phyloP scores from a whole-genome alignment of 2,329 filamentous ascomycete species.

The Ceratocystis lukuohia region DNA sequence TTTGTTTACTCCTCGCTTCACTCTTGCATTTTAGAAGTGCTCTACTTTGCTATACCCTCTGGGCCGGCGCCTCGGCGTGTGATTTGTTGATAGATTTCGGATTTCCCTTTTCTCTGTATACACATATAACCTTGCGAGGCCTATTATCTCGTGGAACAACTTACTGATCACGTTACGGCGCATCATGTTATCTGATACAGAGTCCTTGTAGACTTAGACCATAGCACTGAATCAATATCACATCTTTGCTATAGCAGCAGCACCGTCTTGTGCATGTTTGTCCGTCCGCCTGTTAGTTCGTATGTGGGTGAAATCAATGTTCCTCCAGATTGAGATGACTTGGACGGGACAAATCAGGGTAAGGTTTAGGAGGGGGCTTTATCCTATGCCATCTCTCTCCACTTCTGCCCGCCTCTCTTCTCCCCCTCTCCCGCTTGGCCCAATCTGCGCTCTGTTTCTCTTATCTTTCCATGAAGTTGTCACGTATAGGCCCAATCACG shows the following conservation, averaged over 20 bases:
- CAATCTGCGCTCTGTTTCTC: not conserved
- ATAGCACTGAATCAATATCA: not conserved
- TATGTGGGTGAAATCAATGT: not conserved
- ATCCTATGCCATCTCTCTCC: not conserved
- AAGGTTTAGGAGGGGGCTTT: too few relatives aligned
- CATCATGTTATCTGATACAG: not conserved
- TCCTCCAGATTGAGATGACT: not conserved
- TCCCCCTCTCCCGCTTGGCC: not conserved
- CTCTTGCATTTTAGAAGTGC: constrained; percentile 15
- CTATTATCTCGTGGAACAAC: not conserved
- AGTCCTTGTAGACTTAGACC: not conserved
- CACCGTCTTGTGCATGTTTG: not conserved
- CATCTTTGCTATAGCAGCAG: not conserved
- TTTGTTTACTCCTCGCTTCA: constrained; percentile 21
- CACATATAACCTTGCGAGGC: not conserved
- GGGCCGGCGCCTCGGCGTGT: not conserved
- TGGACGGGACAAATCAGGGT: not conserved
- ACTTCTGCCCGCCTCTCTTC: not conserved
- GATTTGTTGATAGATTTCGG: constrained; percentile 8
- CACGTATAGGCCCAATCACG: not conserved
- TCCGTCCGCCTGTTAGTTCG: too few relatives aligned
- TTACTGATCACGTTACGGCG: not conserved
- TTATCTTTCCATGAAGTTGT: not conserved
- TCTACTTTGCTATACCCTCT: not conserved
- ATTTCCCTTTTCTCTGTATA: not conserved